Base-by-base conservation (phyloP, 1,284 basidiomycete genomes). In the Phellopilus nigrolimitatus region DNA sequence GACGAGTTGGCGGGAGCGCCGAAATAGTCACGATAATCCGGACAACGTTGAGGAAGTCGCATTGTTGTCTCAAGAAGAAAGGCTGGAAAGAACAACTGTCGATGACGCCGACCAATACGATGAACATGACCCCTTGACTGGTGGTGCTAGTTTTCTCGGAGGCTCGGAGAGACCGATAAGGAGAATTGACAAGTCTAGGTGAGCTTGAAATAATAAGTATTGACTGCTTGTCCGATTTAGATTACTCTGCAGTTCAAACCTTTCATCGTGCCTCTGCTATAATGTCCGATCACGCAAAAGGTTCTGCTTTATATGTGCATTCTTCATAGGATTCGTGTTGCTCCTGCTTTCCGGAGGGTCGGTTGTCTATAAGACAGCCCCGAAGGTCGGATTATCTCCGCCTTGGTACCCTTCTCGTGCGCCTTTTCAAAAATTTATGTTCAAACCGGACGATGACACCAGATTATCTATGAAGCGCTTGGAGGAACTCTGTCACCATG, bases 401-500 rank as follows among this genome's bases (percentile, higher is more conserved):
- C 49, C 53, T 34, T 55, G 53, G 53, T 55, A 55, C 43, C 53
- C 53, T 25, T 19, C 53, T 25, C 53, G 53, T 55, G 39, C 30
- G 53, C 34, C 21, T 33, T 9, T 3, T 21, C 19, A 4, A n/a
- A 27, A 12, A 24, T 28, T 13, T 21, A 5, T 51, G 15, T 28
- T 25, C 7, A 28, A 13, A 31, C 27, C 10, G 17, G 17, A 31
- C 10, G 5, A 30, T n/a, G 12, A 34, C 19, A n/a, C 3, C 3
- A n/a, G 3, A 13, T 37, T 17, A 3, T 37, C 15, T 8, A 24
- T 27, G 28, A 10, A 55, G 53, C 53, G 8, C 38, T 44, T 15
- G 53, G 53, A 27, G 53, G 53, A 42, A 55, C 49, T 34, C 43
- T 55, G 12, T 19, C 48, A 9, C 51, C 49, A 13, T 55, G 53